Base-by-base conservation (phyloP, 2,329 filamentous ascomycete genomes). In the Trichoderma semiorbis region DNA sequence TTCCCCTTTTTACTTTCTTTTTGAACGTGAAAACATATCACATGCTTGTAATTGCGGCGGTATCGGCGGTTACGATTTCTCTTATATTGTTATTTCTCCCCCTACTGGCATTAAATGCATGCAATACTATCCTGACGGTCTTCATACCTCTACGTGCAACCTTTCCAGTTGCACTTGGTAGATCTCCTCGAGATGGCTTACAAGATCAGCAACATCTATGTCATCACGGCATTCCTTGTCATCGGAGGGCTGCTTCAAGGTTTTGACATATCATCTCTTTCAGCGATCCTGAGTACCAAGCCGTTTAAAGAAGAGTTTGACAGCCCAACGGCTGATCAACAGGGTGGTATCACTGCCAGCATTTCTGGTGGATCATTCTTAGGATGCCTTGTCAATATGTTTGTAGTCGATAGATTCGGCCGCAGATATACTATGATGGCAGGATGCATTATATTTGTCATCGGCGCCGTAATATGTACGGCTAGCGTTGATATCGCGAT, bases 181-280 rank as follows among this genome's bases (percentile, higher is more conserved):
- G 3, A 3, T 58, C 55, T 58, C 3, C n/a, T 58, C 24, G 30
- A 28, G 21, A 67, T 67, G 64, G 16, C 24, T 28, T 39, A 43
- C 16, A 58, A 43, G 16, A 57, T 67, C 7, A 39, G 18, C 21
- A 67, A 67, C 50, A 67, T 67, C 16, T 67, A 67, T 30, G 32
- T 32, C 16, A 67, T 67, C 34, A 67, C 64, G 18, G 64, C 64
- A 14, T 67, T 67, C 6, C 50, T 67, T 10, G 64, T 67, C 21
- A 67, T 67, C 26, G 64, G 64, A 30, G 64, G 64, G 11, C 32
- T 67, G 21, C 50, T 67, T 2, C 64, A 67, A 39, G 64, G 64
- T 12, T 67, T 67, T 67, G 64, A 67, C 10, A 67, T 67, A 67
- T 67, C 64, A 14, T 67, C 64, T 16, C 64, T 67, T 16, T 58